Base-by-base conservation (phyloP, 1,139 yeast genomes). In the Kurtzmaniella quercitrusa region DNA sequence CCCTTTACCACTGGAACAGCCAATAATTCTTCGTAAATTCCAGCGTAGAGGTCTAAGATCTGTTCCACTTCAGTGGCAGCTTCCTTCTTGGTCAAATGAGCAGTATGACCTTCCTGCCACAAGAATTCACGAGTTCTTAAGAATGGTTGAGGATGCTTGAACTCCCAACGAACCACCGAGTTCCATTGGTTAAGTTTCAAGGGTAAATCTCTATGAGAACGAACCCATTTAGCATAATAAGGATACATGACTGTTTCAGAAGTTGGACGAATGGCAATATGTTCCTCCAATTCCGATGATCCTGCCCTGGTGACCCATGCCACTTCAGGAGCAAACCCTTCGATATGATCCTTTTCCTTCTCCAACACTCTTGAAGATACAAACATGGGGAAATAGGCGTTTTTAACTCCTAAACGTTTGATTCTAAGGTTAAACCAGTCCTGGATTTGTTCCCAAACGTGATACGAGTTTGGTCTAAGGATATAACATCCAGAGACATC, bases 41-140 rank as follows among this genome's bases (percentile, higher is more conserved):
- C 81, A 49, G 85, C 84, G 66, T 94, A 94, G 70, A 81, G 83
- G 52, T 88, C 94, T 62, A 93, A 79, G 59, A 94, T 90, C 65
- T 85, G 85, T 57, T 80, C 65, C 25, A 93, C 98, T 72, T 94
- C 98, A 47, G 73, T 73, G 48, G 79, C 77, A 34, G 98, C 97
- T 47, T 79, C 91, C 47, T 82, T 85, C 54, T 73, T 70, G 47
- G 94, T 85, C 62, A 93, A 78, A 63, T 88, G 96, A 44, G 96
- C 98, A 43, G 98, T 94, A 73, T 94, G 99, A 54, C 99, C 99
- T 73, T 94, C 99, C 73, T 94, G 99, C 99, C 99, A 94, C 66
- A 94, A 77, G 72, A 94, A 94, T 70, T 94, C 99, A 73, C 99
- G 85, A 14, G 98, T 94, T 79, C 99, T 87, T 62, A 94, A 74